Conservation (phyloP, 441 rosid genomes). For the Pelargonium fulgidum region DNA sequence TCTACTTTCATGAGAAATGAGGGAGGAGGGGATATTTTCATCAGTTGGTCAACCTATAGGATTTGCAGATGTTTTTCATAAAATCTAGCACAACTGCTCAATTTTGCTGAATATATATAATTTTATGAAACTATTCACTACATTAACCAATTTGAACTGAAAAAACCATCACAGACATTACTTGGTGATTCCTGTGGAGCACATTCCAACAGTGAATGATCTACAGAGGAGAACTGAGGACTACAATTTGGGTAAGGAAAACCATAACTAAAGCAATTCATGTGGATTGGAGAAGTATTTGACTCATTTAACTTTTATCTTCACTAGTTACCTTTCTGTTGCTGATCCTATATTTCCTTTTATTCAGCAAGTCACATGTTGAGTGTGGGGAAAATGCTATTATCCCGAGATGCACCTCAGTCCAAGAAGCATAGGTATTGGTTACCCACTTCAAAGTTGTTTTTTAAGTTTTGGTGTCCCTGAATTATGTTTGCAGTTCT, state of each 20-base stretch:
- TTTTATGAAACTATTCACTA: not conserved
- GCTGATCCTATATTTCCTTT: conserved; percentile 15
- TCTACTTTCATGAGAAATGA: not conserved
- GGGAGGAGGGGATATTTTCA: not conserved
- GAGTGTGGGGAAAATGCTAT: conserved; percentile 57
- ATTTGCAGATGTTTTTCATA: not conserved
- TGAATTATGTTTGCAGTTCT: not conserved
- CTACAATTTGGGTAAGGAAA: conserved; percentile 51
- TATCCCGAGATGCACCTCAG: conserved; percentile 60
- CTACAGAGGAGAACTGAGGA: conserved; percentile 64
- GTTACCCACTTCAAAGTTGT: conserved; percentile 4
- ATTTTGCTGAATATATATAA: not conserved
- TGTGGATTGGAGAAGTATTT: not conserved
- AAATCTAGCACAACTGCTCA: not conserved
- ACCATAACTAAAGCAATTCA: not conserved
- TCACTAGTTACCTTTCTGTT: not conserved
- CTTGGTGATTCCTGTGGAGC: conserved; percentile 72
- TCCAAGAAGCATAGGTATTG: conserved; percentile 42
- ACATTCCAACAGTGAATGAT: conserved; percentile 61
- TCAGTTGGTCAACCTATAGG: not conserved
- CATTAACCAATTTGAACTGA: not conserved
- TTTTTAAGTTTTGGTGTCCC: not conserved
- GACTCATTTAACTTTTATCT: not conserved
- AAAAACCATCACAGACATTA: conserved; percentile 52
- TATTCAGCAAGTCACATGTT: conserved; percentile 67